Evolutionary conservation across 768 basidiomycete genomes (phyloP).

Genomic region (Podaxis sp.): DNA sequence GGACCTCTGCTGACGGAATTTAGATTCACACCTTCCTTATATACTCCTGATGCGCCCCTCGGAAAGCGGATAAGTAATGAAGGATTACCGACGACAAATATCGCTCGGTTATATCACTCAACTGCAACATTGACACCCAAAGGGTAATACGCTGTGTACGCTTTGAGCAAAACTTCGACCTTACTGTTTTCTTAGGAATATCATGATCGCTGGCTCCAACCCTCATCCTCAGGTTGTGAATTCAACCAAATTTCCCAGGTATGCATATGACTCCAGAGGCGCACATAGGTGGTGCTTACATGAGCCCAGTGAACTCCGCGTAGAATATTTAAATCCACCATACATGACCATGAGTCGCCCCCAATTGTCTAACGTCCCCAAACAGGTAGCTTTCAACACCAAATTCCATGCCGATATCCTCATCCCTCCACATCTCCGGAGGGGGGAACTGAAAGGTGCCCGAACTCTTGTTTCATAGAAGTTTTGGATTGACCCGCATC

Average conservation of each 20-base stretch:
- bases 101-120: slow-evolving; percentile 65
- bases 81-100: slow-evolving; percentile 39
- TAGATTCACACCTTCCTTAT: slow-evolving; percentile 44
- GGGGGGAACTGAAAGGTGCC: slow-evolving; percentile 10
- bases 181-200: slow-evolving; percentile 20
- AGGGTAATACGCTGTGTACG: slow-evolving; percentile 29
- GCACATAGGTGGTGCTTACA: neutral
- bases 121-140: slow-evolving; percentile 56
- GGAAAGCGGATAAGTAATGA: slow-evolving; percentile 49
- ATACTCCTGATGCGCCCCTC: slow-evolving; percentile 40
- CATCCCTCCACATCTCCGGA: slow-evolving; percentile 29
- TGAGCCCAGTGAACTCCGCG: slow-evolving; percentile 35
- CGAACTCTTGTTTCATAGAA: neutral
- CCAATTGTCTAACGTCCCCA: slow-evolving; percentile 33
- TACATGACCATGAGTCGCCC: slow-evolving; percentile 39
- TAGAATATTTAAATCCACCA: slow-evolving; percentile 43
- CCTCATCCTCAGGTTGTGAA: slow-evolving; percentile 38
- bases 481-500: neutral
- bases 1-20: neutral
- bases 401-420: slow-evolving; percentile 32
- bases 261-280: neutral
- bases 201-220: slow-evolving; percentile 43
- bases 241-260: slow-evolving; percentile 28
- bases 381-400: slow-evolving; percentile 35
- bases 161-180: neutral